Base-by-base conservation (phyloP, 169 alveolate genomes). In the Besnoitia besnoiti region DNA sequence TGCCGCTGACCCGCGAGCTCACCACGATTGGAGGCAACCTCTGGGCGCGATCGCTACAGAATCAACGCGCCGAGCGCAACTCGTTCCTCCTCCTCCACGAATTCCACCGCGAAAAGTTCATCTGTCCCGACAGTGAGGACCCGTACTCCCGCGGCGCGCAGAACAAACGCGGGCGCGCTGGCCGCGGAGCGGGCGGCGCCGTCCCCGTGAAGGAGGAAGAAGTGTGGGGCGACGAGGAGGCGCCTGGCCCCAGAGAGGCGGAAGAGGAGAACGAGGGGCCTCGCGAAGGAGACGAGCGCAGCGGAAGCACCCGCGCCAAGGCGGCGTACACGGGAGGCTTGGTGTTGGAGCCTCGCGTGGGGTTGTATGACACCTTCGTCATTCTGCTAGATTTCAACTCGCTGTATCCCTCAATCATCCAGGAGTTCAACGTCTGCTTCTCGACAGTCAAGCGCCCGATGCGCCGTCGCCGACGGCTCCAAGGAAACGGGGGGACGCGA, bases 391-490 rank as follows among this genome's bases (percentile, higher is more conserved):
- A 99, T 96, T 99, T 99, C 97, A 99, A 99, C 96, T 97, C 99
- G 49, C 94, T 99, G 93, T 99, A 99, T 96, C 99, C 99, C 2
- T 98, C 99, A 5, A 99, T 99, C 91, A 99, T 99, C 35, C 99
- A 98, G 94, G 99, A 99, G 95, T 99, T 97, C 96, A 99, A 99
- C 95, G 97, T 99, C 30, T 99, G 99, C 96, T 99, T 99, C 93
- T 99, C 99, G 61, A 99, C 99, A 5, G 99, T 98, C 33, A 92
- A 94, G 46, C 94, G 99, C 92, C 93, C 95, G 27, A 92, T 73
- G 46, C 82, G 82, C 24, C 67, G 46, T 93, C 77, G 80, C 90
- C 76, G 90, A 90, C 85, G n/a, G n/a, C n/a, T n/a, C n/a, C n/a
- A 90, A n/a, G n/a, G n/a, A n/a, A 10, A 50, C 10, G 62, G 62